phyloP scores from a whole-genome alignment of 2,329 filamentous ascomycete species.

The Sporothrix humicola region DNA sequence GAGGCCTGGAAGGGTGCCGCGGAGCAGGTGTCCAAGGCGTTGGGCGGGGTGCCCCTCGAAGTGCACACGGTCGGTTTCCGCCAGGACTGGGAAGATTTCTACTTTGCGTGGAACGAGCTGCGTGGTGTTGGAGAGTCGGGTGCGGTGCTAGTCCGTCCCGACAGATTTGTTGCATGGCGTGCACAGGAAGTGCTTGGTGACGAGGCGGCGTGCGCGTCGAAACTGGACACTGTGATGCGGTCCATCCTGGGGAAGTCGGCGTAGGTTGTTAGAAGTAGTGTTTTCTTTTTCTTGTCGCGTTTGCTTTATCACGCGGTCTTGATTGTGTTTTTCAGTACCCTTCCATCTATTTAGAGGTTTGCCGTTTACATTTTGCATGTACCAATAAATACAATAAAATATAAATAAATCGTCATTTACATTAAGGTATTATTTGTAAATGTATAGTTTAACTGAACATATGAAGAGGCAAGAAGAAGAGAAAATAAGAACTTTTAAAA shows the following conservation, averaged over 20 bases:
- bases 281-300: neutral
- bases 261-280: too few species aligned
- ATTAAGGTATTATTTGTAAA: neutral
- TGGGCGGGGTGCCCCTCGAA: constrained; percentile 54
- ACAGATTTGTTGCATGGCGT: constrained; percentile 63
- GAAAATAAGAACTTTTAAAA: too few species aligned
- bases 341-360: neutral
- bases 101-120: constrained; percentile 62
- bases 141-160: constrained; percentile 62
- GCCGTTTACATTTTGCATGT: neutral
- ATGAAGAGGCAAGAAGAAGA: too few species aligned
- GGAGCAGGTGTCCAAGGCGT: constrained; percentile 43
- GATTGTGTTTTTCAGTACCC: neutral
- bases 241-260: constrained; percentile 28
- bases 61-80: constrained; percentile 61
- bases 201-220: constrained; percentile 28
- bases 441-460: too few species aligned
- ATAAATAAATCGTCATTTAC: neutral
- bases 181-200: constrained; percentile 36
- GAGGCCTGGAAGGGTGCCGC: constrained; percentile 60
- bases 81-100: constrained; percentile 66
- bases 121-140: constrained; percentile 63
- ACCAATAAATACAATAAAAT: neutral
- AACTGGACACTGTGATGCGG: constrained; percentile 30
- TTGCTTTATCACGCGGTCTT: neutral